Conservation (phyloP, 2,329 filamentous ascomycete genomes). For the Fusarium coffeatum region DNA sequence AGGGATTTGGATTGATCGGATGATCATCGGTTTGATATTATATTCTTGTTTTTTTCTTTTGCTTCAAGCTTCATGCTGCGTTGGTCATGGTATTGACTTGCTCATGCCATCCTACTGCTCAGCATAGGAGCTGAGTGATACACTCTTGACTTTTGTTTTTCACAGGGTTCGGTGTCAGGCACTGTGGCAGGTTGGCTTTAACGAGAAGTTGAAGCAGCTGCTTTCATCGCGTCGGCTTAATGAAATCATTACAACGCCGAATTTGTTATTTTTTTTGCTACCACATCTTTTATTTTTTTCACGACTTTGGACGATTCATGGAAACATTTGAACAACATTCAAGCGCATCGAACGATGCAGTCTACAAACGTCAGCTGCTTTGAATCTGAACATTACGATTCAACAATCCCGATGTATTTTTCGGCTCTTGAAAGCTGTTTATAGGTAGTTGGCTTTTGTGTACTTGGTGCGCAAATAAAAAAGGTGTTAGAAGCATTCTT, state of each 20-base stretch:
- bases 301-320: constrained; percentile 44
- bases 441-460: constrained; percentile 28
- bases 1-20: constrained; percentile 42
- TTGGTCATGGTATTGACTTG: background rate
- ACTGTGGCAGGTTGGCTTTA: constrained; percentile 23
- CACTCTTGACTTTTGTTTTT: constrained; percentile 36
- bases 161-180: constrained; percentile 41
- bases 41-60: constrained; percentile 29
- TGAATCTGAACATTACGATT: constrained; percentile 16
- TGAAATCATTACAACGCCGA: constrained; percentile 39
- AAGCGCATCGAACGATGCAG: constrained; percentile 13
- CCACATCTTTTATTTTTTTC: constrained; percentile 36
- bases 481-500: constrained; percentile 25
- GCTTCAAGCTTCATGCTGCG: background rate
- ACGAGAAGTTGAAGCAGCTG: constrained; percentile 34
- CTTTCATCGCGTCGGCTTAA: constrained; percentile 43
- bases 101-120: background rate
- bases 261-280: constrained; percentile 20
- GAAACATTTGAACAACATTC: constrained; percentile 34
- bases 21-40: constrained; percentile 41
- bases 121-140: constrained; percentile 10
- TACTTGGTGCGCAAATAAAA: constrained; percentile 36
- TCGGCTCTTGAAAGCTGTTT: constrained; percentile 6
- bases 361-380: constrained; percentile 19
- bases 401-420: constrained; percentile 18